Conservation (phyloP, 306 rosid species). For the Dryas alaskensis region DNA sequence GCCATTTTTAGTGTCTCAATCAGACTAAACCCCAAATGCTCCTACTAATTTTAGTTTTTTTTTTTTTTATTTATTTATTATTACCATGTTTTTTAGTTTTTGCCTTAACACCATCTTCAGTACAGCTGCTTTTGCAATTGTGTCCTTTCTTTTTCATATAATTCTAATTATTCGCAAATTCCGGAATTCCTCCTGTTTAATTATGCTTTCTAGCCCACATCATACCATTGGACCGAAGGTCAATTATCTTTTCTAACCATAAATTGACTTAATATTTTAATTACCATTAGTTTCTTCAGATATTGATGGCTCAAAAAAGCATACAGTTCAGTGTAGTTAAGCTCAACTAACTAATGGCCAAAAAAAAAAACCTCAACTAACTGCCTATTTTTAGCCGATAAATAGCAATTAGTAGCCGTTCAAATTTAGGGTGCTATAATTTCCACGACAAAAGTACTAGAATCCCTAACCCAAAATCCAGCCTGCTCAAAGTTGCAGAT, state of each 20-base stretch:
- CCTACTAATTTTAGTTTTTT: conserved; percentile 26
- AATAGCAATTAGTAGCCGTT: too few relatives aligned
- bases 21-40: conserved; percentile 23
- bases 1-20: conserved; percentile 46
- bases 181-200: background rate
- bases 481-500: too few relatives aligned
- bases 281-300: background rate
- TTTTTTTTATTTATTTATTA: background rate
- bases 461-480: too few relatives aligned
- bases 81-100: background rate
- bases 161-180: background rate
- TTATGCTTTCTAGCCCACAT: background rate
- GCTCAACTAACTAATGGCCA: too few relatives aligned
- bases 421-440: too few relatives aligned
- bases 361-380: too few relatives aligned
- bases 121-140: background rate
- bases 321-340: too few relatives aligned
- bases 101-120: background rate
- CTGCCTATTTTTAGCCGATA: too few relatives aligned
- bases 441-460: too few relatives aligned
- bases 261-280: background rate
- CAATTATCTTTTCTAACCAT: background rate
- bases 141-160: conserved; percentile 1
- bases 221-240: background rate
- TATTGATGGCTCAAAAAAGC: too few relatives aligned